Conservation (phyloP, 352 stramenopile genomes). For the Globisporangium echinulatum region DNA sequence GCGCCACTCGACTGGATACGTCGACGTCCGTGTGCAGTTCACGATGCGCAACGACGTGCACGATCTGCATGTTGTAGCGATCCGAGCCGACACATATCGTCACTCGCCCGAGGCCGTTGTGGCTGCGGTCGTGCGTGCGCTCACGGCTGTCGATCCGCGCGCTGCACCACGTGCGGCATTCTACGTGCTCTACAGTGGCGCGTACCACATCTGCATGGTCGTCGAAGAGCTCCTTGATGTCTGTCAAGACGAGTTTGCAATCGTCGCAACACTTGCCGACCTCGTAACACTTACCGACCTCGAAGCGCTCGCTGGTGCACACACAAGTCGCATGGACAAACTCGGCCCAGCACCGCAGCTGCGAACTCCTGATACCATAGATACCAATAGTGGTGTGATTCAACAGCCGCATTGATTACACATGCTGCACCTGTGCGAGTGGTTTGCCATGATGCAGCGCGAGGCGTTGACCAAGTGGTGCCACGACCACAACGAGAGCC, state of each 20-base stretch:
- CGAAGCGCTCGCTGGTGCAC: constrained; percentile 21
- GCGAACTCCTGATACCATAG: background rate
- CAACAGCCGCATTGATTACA: constrained; percentile 29
- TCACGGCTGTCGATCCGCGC: constrained; percentile 28
- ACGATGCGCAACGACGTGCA: constrained; percentile 35
- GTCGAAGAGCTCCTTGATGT: constrained; percentile 38
- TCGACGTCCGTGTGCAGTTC: constrained; percentile 34
- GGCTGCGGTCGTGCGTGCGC: constrained; percentile 15
- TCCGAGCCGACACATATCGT: constrained; percentile 25
- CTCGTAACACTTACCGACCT: constrained; percentile 4
- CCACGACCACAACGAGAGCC: constrained; percentile 18
- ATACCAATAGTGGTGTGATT: no score
- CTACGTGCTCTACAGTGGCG: constrained; percentile 35
- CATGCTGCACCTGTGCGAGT: constrained; percentile 32
- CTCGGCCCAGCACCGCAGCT: constrained; percentile 16
- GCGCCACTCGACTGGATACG: constrained; percentile 26
- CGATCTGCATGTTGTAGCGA: constrained; percentile 35
- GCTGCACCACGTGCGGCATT: constrained; percentile 23
- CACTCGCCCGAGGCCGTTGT: constrained; percentile 24
- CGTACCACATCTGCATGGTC: constrained; percentile 31
- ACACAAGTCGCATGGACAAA: constrained; percentile 14
- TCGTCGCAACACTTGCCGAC: constrained; percentile 25
- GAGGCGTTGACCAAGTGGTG: constrained; percentile 37
- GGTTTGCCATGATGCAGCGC: constrained; percentile 31
- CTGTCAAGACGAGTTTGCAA: constrained; percentile 30